Percentiles rank a stretch among this genome's conserved stretches.
These are phyloP conservation scores for Mycena vulgaris DNA, from an alignment of 768 basidiomycete species.

Conservation along the genomic window DNA sequence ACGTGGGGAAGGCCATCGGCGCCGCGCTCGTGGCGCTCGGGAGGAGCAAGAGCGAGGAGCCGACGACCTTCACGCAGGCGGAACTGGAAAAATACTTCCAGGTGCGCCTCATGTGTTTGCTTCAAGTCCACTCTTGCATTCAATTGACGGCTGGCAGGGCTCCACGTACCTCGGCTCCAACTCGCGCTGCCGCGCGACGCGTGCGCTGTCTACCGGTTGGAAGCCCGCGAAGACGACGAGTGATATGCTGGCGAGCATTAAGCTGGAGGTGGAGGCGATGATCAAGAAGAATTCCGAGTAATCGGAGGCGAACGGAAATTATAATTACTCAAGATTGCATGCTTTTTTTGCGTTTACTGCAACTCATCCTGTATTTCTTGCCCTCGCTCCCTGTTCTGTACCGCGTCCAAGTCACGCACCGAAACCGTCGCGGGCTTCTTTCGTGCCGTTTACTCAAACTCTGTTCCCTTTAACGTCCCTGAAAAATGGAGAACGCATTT, in stretches of 20 bases:
- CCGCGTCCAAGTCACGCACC: too few relatives aligned
- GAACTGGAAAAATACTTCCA: constrained; percentile 23
- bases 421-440: too few relatives aligned
- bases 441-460: too few relatives aligned
- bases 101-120: background rate
- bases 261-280: constrained; percentile 53
- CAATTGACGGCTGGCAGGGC: constrained; percentile 44
- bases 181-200: constrained; percentile 56
- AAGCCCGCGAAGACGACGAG: constrained; percentile 56
- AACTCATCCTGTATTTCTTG: too few relatives aligned
- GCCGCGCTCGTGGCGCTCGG: constrained; percentile 56
- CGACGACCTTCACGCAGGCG: background rate
- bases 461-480: too few relatives aligned
- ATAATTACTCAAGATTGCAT: too few relatives aligned
- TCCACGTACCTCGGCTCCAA: constrained; percentile 54
- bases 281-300: constrained; percentile 28
- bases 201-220: constrained; percentile 62
- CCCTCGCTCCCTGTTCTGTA: too few relatives aligned
- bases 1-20: constrained; percentile 58
- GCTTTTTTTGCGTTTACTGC: too few relatives aligned
- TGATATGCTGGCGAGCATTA: constrained; percentile 61
- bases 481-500: too few relatives aligned
- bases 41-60: constrained; percentile 51
- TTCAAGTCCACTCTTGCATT: background rate
- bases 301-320: too few relatives aligned